Evolutionary conservation across 2,329 filamentous ascomycete species (phyloP), one percentile per base, ranked within the genome.

Genomic region (Talaromyces pinophilus): DNA sequence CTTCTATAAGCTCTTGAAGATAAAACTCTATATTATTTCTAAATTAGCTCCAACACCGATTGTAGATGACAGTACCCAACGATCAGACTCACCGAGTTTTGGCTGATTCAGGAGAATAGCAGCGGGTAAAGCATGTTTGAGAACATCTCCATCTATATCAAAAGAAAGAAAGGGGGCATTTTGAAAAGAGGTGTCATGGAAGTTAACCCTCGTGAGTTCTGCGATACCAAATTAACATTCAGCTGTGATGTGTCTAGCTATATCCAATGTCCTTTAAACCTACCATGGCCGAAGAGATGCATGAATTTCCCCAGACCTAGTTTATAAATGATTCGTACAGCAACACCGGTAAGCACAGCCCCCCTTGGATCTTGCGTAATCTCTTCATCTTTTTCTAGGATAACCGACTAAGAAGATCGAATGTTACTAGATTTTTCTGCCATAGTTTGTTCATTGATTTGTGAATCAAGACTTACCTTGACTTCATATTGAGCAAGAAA

Each of bases 21-120:
- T 42, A 42, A 38, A 52, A 52, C 11, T 64, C 62, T 64, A 17
- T 35, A 52, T 63, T 22, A 38, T 57, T n/a, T 35, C 33, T 3
- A 35, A 35, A 35, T 35, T 35, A 35, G 33, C 13, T 11, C 8
- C 4, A 13, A 3, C 3, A 13, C 1, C 33, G 10, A 35, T 35
- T 35, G 8, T 35, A 35, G 33, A 35, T 35, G 10, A 35, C 2
- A 35, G 10, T 13, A 35, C 33, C 3, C 33, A 13, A 35, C 33
- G 33, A 11, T 38, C 11, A 15, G n/a, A n/a, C 46, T 48, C 50
- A 64, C 52, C 52, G 19, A 64, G 62, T 46, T 59, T 64, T 33
- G 62, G 62, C 22, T 64, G 62, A 55, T 55, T 64, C 28, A 57
- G 50, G 15, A 59, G 19, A 38, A 64, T 55, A 25, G 48, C 62